Evolutionary conservation across 805 yeast genomes (phyloP).

Genomic region (Candida insectalens): DNA sequence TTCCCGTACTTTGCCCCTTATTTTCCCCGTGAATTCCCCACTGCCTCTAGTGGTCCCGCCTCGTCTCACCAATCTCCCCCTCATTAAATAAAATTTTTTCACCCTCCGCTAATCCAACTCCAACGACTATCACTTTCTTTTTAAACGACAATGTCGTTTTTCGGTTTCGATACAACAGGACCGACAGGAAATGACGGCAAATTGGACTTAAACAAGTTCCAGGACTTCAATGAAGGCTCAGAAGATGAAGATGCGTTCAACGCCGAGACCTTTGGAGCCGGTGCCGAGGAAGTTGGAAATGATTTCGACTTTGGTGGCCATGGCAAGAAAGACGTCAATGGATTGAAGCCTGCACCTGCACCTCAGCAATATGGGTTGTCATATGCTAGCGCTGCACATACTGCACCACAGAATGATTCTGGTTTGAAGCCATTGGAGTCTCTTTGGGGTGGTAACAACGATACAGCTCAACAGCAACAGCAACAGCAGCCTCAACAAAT

Average conservation of each 20-base stretch:
- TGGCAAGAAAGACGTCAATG: background rate
- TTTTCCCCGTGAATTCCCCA: no score
- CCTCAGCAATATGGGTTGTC: conserved; percentile 23
- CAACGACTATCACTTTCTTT: no score
- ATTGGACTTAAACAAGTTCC: conserved; percentile 47
- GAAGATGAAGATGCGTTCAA: conserved; percentile 67
- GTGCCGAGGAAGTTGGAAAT: conserved; percentile 33
- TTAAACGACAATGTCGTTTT: conserved; percentile 43
- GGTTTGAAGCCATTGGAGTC: conserved; percentile 62
- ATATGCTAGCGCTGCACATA: conserved; percentile 34
- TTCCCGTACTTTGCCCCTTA: no score
- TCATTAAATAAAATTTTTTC: no score
- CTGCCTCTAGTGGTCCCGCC: no score
- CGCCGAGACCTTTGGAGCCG: conserved; percentile 68
- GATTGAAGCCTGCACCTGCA: conserved; percentile 13
- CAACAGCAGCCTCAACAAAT: background rate
- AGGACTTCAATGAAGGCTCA: conserved; percentile 56
- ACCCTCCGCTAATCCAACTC: no score
- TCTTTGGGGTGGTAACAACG: conserved; percentile 38
- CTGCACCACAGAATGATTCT: conserved; percentile 24
- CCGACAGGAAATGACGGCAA: conserved; percentile 13
- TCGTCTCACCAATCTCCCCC: no score
- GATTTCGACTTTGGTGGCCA: conserved; percentile 57
- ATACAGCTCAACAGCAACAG: conserved; percentile 8
- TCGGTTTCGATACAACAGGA: conserved; percentile 50